phyloP scores from a whole-genome alignment of 805 yeast genomes.

The Candida maris region DNA sequence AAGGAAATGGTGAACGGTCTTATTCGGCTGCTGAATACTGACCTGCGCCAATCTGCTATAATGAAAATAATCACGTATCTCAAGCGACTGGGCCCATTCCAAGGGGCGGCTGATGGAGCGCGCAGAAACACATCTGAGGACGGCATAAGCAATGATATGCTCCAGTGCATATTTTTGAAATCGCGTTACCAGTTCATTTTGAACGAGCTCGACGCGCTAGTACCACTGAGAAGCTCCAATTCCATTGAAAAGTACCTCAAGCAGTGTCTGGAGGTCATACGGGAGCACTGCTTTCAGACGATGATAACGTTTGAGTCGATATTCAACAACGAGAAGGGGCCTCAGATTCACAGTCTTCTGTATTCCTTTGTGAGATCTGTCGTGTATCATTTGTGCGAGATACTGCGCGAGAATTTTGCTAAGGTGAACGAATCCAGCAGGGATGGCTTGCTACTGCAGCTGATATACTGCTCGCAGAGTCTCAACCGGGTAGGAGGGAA shows the following conservation, averaged over 20 bases:
- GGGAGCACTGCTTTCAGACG: slow-evolving; percentile 79
- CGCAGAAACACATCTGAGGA: slow-evolving; percentile 7
- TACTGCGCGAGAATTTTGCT: slow-evolving; percentile 29
- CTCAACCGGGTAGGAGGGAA: slow-evolving; percentile 68
- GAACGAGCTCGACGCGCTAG: slow-evolving; percentile 53
- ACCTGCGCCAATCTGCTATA: slow-evolving; percentile 72
- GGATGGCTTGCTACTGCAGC: slow-evolving; percentile 73
- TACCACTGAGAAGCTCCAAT: slow-evolving; percentile 52
- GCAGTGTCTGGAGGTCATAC: slow-evolving; percentile 73
- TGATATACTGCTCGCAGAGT: slow-evolving; percentile 86
- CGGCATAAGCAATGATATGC: slow-evolving; percentile 24
- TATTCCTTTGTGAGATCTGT: slow-evolving; percentile 37
- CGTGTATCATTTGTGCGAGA: slow-evolving; percentile 30
- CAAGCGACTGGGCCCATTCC: slow-evolving; percentile 58
- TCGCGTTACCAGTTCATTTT: slow-evolving; percentile 67
- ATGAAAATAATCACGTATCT: slow-evolving; percentile 76
- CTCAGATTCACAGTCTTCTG: slow-evolving; percentile 29
- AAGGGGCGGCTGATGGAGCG: slow-evolving; percentile 5
- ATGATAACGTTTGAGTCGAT: slow-evolving; percentile 63
- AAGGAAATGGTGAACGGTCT: slow-evolving; percentile 63
- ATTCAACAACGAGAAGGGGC: slow-evolving; percentile 41
- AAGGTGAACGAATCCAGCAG: slow-evolving; percentile 39
- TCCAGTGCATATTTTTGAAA: slow-evolving; percentile 59
- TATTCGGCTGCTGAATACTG: slow-evolving; percentile 65
- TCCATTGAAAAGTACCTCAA: slow-evolving; percentile 62